Evolutionary conservation across 148 eudicot genomes (phyloP).

Genomic region (Chenopodium berlandieri): DNA sequence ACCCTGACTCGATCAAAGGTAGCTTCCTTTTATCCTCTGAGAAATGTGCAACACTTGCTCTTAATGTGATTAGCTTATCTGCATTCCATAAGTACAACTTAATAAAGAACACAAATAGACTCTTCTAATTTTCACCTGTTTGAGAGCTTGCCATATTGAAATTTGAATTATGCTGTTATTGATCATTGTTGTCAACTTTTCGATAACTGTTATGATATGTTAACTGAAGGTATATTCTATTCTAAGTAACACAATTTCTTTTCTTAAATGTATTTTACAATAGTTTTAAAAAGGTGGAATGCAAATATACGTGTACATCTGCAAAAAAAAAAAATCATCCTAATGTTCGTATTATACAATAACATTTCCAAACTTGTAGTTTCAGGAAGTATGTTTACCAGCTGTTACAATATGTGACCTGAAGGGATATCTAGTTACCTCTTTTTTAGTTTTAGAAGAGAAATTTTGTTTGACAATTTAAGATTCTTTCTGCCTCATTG

Average conservation of each 20-base stretch:
- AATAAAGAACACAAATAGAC: not conserved
- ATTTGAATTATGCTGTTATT: not conserved
- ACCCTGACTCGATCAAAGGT: slow-evolving; percentile 72
- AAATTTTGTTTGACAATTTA: no score
- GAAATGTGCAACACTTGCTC: not conserved
- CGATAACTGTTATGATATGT: not conserved
- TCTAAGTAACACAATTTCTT: not conserved
- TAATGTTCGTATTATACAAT: no score
- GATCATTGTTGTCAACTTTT: no score
- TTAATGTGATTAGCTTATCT: not conserved
- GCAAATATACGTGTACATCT: no score
- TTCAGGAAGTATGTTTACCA: no score
- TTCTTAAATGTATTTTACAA: not conserved
- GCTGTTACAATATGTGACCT: no score
- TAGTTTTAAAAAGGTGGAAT: no score
- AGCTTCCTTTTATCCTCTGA: not conserved
- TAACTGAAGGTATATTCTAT: not conserved
- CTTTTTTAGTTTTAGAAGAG: no score
- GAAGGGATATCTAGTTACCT: not conserved
- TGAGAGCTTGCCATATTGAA: not conserved
- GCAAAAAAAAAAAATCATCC: no score
- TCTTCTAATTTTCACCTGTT: not conserved
- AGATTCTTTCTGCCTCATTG: not conserved
- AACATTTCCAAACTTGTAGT: no score
- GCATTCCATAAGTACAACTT: not conserved